Base-by-base conservation (phyloP, 2,329 filamentous ascomycete genomes). In the Biscogniauxia sp. region DNA sequence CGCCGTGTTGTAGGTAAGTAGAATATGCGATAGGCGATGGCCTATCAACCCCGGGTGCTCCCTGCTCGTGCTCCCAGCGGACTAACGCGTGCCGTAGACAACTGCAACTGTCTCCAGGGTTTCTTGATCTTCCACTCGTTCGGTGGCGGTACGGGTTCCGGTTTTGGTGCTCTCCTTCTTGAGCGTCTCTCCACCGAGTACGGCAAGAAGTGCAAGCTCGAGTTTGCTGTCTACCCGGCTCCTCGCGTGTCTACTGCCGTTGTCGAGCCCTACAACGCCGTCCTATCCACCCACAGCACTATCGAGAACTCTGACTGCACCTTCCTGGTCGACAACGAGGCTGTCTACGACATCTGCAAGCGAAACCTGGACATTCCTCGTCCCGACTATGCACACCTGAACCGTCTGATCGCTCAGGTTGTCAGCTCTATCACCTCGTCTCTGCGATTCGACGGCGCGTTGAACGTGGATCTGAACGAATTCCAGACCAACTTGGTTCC, bases 221-320 rank as follows among this genome's bases (percentile, higher is more conserved):
- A 90, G 77, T 90, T 91, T 72, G 84, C 87, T 70, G 85, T 90
- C 62, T 90, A 90, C 80, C 88, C 88, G 66, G 84, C 88, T 58
- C 88, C 88, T 63, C 85, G 86, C 62, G 85, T 88, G 65, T 88
- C 88, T 51, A 89, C 87, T 49, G 85, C 88, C 51, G 87, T 90
- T 59, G 88, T 90, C 58, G 88, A 90, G 81, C 88, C 88, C 28
- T 91, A 91, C 81, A 91, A 91, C 70, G 87, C 88, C 63, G 87
- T 90, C 61, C 80, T 91, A 64, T 89, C 88, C 53, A 90, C 88
- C 59, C 88, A 90, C 80, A 90, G 86, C 81, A 90, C 88, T 62
- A 89, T 90, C 64, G 88, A 90, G 81, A 88, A 90, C 80, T 86
- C 88, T n/a, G 88, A 91, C 80, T 90, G 88, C 75, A 89, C 88